A percentile compares a stretch with the other conserved stretches of the same genome.
These are phyloP conservation scores for Ambrosia artemisiifolia DNA, from an alignment of 129 eudicot genomes.

Conservation along the genomic window DNA sequence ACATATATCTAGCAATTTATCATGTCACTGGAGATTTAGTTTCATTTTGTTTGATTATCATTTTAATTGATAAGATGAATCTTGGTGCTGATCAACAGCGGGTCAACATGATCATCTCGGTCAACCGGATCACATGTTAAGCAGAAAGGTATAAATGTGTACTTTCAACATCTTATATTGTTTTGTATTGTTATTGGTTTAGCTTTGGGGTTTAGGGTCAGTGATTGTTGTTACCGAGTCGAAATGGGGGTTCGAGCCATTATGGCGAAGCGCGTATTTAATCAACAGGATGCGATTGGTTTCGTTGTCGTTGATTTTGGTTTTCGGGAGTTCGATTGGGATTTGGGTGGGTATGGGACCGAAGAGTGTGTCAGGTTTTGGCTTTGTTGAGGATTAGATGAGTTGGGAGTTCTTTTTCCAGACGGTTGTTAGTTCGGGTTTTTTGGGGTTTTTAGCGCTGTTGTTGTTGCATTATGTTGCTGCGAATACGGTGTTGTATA, in stretches of 20 bases:
- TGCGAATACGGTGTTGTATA: conserved; percentile 53
- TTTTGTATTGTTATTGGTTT: neutral
- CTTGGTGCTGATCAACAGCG: too few relatives aligned
- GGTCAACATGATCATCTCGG: too few relatives aligned
- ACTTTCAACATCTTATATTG: too few relatives aligned
- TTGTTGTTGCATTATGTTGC: conserved; percentile 53
- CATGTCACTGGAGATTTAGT: too few relatives aligned
- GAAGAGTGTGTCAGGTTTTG: conserved; percentile 12
- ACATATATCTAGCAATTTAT: too few relatives aligned
- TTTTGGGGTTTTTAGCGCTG: conserved; percentile 38
- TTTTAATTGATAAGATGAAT: too few relatives aligned
- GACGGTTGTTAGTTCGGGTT: conserved; percentile 47
- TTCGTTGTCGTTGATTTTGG: conserved; percentile 21
- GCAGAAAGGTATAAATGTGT: too few relatives aligned
- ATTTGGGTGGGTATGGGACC: conserved; percentile 30
- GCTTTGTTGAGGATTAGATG: conserved; percentile 35
- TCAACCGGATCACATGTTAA: too few relatives aligned
- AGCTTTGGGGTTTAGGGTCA: conserved; percentile 24
- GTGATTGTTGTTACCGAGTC: conserved; percentile 40
- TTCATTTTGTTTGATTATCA: too few relatives aligned
- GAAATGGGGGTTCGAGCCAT: conserved; percentile 46
- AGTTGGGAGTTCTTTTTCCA: conserved; percentile 48
- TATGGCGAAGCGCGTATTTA: conserved; percentile 32
- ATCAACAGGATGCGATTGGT: conserved; percentile 36
- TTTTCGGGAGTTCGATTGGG: conserved; percentile 24